phyloP scores from a whole-genome alignment of 1,139 yeast genomes.

The Suhomyces chickasaworum region DNA sequence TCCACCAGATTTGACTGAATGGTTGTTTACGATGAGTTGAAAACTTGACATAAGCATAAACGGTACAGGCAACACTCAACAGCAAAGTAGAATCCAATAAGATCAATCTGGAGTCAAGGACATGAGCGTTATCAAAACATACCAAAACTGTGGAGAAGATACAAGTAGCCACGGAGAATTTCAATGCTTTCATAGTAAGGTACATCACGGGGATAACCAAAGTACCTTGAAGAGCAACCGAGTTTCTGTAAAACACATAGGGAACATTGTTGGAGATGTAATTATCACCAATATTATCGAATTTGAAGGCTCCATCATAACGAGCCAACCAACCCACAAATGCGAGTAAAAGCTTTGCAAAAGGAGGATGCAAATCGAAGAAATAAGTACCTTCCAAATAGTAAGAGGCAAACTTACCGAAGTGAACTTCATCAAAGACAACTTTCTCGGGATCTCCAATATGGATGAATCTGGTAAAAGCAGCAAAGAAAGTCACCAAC shows the following conservation, averaged over 20 bases:
- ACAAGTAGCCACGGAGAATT: slow-evolving; percentile 79
- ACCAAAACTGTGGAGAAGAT: slow-evolving; percentile 78
- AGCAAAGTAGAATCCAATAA: slow-evolving; percentile 88
- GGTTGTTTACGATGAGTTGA: slow-evolving; percentile 70
- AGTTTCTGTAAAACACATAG: slow-evolving; percentile 79
- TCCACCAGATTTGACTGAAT: slow-evolving; percentile 77
- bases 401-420: slow-evolving; percentile 93
- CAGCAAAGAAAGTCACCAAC: slow-evolving; percentile 64
- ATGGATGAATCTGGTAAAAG: slow-evolving; percentile 68
- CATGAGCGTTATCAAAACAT: slow-evolving; percentile 87
- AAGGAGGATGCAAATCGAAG: slow-evolving; percentile 97
- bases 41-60: slow-evolving; percentile 78
- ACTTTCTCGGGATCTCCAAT: slow-evolving; percentile 80
- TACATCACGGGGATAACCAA: slow-evolving; percentile 82
- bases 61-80: slow-evolving; percentile 75
- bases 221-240: slow-evolving; percentile 82
- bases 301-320: slow-evolving; percentile 86
- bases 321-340: slow-evolving; percentile 87
- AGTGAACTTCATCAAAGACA: slow-evolving; percentile 97
- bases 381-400: slow-evolving; percentile 82
- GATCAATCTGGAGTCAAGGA: slow-evolving; percentile 86
- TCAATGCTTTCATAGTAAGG: slow-evolving; percentile 78
- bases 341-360: slow-evolving; percentile 91
- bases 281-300: slow-evolving; percentile 86
- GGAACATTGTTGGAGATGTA: slow-evolving; percentile 81